These are phyloP conservation scores for Botrytis porri DNA, from an alignment of 2,329 filamentous ascomycete species.

Conservation along the genomic window DNA sequence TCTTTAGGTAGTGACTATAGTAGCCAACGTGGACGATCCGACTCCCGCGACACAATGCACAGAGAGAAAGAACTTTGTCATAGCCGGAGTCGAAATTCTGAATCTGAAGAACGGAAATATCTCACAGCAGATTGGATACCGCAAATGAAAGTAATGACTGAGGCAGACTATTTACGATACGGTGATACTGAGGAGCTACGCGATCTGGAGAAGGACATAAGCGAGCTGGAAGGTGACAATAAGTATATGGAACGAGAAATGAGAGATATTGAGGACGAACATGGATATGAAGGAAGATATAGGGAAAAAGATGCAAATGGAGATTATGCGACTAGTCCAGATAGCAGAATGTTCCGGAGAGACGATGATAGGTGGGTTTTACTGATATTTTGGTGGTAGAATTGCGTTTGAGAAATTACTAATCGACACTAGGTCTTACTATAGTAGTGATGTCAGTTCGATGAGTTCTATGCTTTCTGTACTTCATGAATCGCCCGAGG, in stretches of 20 bases:
- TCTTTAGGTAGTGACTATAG: neutral
- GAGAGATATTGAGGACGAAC: neutral
- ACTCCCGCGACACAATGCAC: neutral
- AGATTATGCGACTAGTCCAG: constrained; percentile 9
- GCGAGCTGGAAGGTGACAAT: constrained; percentile 9
- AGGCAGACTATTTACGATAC: neutral
- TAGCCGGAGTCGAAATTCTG: neutral
- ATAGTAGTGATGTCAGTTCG: constrained; percentile 8
- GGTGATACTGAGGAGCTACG: neutral
- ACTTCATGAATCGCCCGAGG: constrained; percentile 12
- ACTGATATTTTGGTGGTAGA: neutral
- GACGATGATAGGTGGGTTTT: neutral
- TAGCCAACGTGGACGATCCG: neutral
- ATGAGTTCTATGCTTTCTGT: constrained; percentile 17
- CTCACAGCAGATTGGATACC: neutral
- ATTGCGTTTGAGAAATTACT: neutral
- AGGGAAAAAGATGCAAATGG: neutral
- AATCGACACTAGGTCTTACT: constrained; percentile 5
- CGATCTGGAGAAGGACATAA: constrained; percentile 1
- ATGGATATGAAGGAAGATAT: neutral
- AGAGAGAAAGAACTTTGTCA: neutral
- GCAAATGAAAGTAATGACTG: constrained; percentile 8
- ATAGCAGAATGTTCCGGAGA: neutral
- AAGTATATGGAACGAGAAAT: constrained; percentile 9
- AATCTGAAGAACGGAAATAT: neutral